Evolutionary conservation across 169 alveolate species (phyloP).

Genomic region (Theileria parva): DNA sequence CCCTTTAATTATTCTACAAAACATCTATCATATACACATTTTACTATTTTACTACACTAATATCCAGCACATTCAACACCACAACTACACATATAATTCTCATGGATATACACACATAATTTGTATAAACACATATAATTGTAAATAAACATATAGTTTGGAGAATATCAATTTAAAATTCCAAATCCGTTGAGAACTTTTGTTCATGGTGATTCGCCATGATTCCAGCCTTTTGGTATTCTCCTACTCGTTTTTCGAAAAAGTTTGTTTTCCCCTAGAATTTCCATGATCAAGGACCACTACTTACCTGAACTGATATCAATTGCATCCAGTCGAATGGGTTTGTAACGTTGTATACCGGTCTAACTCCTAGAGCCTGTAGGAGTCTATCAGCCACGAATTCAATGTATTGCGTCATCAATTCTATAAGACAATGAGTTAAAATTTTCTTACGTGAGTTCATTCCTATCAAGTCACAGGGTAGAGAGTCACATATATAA

Average conservation of each 20-base stretch:
- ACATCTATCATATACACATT: background rate
- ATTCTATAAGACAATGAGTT: slow-evolving; percentile 22
- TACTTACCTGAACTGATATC: slow-evolving; percentile 88
- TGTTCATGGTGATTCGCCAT: slow-evolving; percentile 82
- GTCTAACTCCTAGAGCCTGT: slow-evolving; percentile 89
- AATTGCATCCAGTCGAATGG: slow-evolving; percentile 99
- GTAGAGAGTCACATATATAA: slow-evolving; percentile 95
- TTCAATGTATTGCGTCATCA: slow-evolving; percentile 95
- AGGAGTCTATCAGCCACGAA: slow-evolving; percentile 97
- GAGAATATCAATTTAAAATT: slow-evolving; percentile 40
- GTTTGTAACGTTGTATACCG: slow-evolving; percentile 88
- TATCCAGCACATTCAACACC: background rate
- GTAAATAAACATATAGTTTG: background rate
- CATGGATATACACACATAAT: background rate
- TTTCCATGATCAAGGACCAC: background rate
- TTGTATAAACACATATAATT: background rate
- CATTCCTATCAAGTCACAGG: slow-evolving; percentile 98
- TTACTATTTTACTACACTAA: background rate
- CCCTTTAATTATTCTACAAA: background rate
- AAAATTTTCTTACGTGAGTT: slow-evolving; percentile 77
- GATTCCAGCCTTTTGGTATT: slow-evolving; percentile 96
- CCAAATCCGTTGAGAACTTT: slow-evolving; percentile 69
- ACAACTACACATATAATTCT: background rate
- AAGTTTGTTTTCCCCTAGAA: slow-evolving; percentile 96
- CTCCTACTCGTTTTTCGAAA: slow-evolving; percentile 98